A percentile compares a stretch with the other conserved stretches of the same genome.
Evolutionary conservation across 164 flowering plant genomes (phyloP).

Genomic region (Malania oleifera): DNA sequence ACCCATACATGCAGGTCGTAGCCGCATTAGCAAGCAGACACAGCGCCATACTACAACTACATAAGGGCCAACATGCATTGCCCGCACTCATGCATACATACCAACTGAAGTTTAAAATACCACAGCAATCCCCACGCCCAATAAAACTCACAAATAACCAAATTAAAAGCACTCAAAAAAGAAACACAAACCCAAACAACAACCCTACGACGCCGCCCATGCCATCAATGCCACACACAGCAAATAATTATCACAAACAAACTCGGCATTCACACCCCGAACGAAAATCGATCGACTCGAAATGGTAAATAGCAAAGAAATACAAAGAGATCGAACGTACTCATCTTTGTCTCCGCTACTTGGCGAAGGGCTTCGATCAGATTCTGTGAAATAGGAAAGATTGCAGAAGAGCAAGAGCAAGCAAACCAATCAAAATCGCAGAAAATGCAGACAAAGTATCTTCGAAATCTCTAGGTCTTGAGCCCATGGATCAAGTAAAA

Average conservation of each 20-base stretch:
- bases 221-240: not conserved
- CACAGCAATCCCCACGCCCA: slow-evolving; percentile 1
- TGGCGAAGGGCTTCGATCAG: slow-evolving; percentile 39
- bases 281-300: not conserved
- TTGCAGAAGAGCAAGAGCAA: not conserved
- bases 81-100: not conserved
- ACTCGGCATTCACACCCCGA: slow-evolving; percentile 1
- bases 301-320: not conserved
- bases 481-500: not conserved
- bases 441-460: not conserved
- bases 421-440: not conserved
- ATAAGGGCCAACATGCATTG: not conserved
- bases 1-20: not conserved
- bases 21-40: not conserved
- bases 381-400: slow-evolving; percentile 26
- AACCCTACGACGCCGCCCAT: not conserved
- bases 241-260: slow-evolving; percentile 14
- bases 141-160: not conserved
- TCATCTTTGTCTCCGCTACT: slow-evolving; percentile 34
- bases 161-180: not conserved
- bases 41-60: not conserved
- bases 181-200: not conserved
- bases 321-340: slow-evolving; percentile 23
- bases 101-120: not conserved
- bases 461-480: not conserved